Conservation (phyloP, 73 alveolate genomes). For the Paramecium tetraurelia region DNA sequence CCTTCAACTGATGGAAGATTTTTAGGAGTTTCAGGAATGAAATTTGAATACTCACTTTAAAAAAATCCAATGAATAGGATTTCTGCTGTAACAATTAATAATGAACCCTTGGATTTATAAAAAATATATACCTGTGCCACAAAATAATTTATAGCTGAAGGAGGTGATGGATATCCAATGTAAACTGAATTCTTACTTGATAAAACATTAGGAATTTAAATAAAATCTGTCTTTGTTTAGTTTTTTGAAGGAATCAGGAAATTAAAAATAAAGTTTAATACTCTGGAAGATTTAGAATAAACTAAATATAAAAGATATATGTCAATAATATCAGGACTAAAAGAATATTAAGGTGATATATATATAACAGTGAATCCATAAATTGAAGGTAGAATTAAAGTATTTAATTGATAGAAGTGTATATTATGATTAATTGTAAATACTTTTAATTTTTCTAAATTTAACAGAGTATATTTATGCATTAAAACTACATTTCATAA, state of each 20-base stretch:
- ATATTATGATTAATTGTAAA: background rate
- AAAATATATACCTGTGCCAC: conserved; percentile 60
- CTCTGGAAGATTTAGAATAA: background rate
- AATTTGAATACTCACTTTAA: conserved; percentile 56
- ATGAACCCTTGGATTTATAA: conserved; percentile 60
- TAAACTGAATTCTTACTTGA: background rate
- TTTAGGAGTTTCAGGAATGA: conserved; percentile 66
- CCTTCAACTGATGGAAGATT: conserved; percentile 75
- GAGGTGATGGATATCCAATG: conserved; percentile 69
- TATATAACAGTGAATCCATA: conserved; percentile 25
- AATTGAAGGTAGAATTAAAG: background rate
- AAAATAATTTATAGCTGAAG: conserved; percentile 64
- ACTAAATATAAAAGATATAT: background rate
- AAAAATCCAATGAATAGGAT: conserved; percentile 61
- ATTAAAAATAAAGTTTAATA: background rate
- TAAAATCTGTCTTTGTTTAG: background rate
- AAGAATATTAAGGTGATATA: background rate
- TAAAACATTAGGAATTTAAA: background rate
- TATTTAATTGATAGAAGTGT: background rate
- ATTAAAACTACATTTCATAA: too few species aligned
- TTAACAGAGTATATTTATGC: too few species aligned
- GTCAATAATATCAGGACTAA: background rate
- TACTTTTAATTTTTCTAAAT: too few species aligned
- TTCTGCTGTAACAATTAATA: conserved; percentile 43
- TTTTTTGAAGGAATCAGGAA: background rate